Conservation (phyloP, 768 basidiomycete species). For the Collybiopsis luxurians region DNA sequence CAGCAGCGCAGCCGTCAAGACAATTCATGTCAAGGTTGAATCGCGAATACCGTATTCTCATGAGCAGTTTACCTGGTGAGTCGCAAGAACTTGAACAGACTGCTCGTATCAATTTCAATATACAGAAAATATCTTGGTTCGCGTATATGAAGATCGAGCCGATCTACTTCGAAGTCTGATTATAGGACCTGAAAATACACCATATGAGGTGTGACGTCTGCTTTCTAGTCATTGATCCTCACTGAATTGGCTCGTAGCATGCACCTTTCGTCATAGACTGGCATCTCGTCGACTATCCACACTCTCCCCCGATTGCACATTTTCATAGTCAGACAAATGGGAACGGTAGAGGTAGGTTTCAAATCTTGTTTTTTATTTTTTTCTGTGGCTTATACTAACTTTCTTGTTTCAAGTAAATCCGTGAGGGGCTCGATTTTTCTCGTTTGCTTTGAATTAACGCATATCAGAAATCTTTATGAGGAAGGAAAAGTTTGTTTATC, state of each 20-base stretch:
- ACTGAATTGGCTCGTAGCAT: not conserved
- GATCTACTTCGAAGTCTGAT: slow-evolving; percentile 88
- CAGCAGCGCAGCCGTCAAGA: slow-evolving; percentile 65
- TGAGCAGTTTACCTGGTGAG: slow-evolving; percentile 79
- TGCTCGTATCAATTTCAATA: slow-evolving; percentile 3
- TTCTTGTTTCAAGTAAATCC: slow-evolving; percentile 57
- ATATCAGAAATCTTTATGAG: slow-evolving; percentile 79
- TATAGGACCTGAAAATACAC: slow-evolving; percentile 90
- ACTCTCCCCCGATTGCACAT: slow-evolving; percentile 80
- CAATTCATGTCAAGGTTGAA: slow-evolving; percentile 72
- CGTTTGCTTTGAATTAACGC: not conserved
- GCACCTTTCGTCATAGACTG: slow-evolving; percentile 96
- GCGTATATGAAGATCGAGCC: slow-evolving; percentile 85
- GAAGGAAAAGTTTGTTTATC: slow-evolving; percentile 95
- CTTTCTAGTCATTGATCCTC: too few relatives aligned
- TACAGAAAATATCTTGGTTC: slow-evolving; percentile 81
- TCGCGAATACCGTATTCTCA: slow-evolving; percentile 81
- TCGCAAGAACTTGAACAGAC: not conserved
- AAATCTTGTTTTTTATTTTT: slow-evolving; percentile 7
- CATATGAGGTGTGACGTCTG: slow-evolving; percentile 64
- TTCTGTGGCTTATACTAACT: not conserved
- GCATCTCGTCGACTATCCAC: slow-evolving; percentile 84
- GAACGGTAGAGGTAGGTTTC: slow-evolving; percentile 71
- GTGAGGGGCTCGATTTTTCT: slow-evolving; percentile 41
- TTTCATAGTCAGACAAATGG: slow-evolving; percentile 96